Base-by-base conservation (phyloP, 2,329 filamentous ascomycete species). In the Akanthomyces lecanii region DNA sequence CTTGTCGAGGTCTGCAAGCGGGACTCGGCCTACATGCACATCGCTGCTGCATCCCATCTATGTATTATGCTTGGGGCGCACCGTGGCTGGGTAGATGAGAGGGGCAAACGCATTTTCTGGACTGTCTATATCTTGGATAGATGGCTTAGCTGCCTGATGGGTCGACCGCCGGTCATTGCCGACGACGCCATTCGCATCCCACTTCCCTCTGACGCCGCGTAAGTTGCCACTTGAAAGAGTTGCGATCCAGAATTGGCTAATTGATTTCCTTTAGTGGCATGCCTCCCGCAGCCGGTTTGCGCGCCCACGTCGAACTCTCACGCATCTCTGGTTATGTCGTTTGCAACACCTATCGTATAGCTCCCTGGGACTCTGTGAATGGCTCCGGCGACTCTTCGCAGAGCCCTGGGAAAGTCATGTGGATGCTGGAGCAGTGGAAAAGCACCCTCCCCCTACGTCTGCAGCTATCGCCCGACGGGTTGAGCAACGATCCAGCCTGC, bases 101-200 rank as follows among this genome's bases (percentile, higher is more conserved):
- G 69, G 25, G 76, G 75, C 1, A 81, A 79, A 66, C 72, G 81
- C 42, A 72, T 79, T 6, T 82, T 83, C 61, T 83, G 81, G 81
- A 83, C 80, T 0, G 72, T 82, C 2, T 83, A 81, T 62, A 74
- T 80, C n/a, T 69, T 83, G 16, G 80, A 83, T 65, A 74, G 80
- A 52, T 82, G 73, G 71, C 65, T 82, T 48, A 78, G 80, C 64
- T 81, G 78, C 62, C 71, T 82, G 5, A 79, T 81, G 73, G 81
- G 81, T 5, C 75, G 81, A 16, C 79, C 81, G 1, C 77, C 80
- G 0, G 74, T 75, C 2, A 77, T 81, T 14, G 72, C 74, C 40
- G 79, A 82, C 48, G 79, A 82, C 42, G 78, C 79, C 3, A 79
- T 83, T 62, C 75, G 73, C 33, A 68, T 83, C 1, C 69, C 74